Base-by-base conservation (phyloP, 73 alveolate genomes). In the Stentor coeruleus region DNA sequence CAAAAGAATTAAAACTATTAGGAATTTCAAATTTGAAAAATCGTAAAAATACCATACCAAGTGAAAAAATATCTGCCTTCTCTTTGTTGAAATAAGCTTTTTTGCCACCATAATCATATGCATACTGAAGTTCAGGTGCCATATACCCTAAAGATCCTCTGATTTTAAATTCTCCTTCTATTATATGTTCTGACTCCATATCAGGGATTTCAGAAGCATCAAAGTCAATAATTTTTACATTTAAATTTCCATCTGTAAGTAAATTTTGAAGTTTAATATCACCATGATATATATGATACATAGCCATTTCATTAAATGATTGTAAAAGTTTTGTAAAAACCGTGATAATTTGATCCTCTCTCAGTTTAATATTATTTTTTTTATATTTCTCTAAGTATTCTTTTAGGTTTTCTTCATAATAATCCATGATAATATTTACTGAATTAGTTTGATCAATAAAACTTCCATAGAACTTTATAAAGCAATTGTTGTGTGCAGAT, bases 241-340 rank as follows among this genome's bases (percentile, higher is more conserved):
- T 31, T 40, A 37, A 0, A 31, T 66, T 2, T 1, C 11, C 33
- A 1, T 20, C 37, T 1, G 37, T 11, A 20, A 66, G 37, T 11
- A 66, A 28, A 66, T 66, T 66, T 26, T 66, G 79, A 66, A 40
- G 79, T 40, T 66, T 66, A 2, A 66, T 66, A 59, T 59, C 66
- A 49, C 20, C 20, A 49, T 49, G 66, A 11, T 11, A 49, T 11
- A 49, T 49, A 11, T 20, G 28, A 49, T 49, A 20, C 6, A 49
- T 11, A 49, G 66, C 66, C 66, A 49, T 49, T 11, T 11, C 66
- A 11, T 6, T 11, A 49, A 49, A 49, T 11, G 66, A 49, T 20
- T 49, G 28, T 11, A 49, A 20, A 6, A 49, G 20, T 20, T 49
- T 49, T 20, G 28, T 11, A 49, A 49, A 11, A 20, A 49, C 20